Conservation (phyloP, 2,329 filamentous ascomycete species). For the Ophiosphaerella herpotricha region DNA sequence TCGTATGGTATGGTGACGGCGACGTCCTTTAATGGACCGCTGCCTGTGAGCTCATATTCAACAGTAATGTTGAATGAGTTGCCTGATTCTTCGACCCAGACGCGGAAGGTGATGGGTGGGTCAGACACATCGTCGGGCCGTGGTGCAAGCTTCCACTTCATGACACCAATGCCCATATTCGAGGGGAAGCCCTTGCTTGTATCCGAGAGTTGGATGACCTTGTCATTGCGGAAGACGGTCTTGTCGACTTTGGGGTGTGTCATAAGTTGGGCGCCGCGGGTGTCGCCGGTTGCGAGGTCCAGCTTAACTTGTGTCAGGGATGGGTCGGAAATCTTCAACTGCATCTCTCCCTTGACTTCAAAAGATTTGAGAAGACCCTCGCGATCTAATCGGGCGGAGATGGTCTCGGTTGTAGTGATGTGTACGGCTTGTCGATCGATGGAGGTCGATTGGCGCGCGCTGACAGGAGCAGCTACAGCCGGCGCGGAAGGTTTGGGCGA, state of each 20-base stretch:
- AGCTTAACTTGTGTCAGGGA: conserved; percentile 92
- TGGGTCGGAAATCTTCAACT: conserved; percentile 85
- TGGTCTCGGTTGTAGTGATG: conserved; percentile 84
- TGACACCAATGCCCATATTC: conserved; percentile 89
- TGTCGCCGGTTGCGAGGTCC: conserved; percentile 73
- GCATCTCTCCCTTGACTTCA: conserved; percentile 88
- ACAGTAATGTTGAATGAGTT: conserved; percentile 88
- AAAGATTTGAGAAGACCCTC: conserved; percentile 87
- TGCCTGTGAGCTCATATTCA: conserved; percentile 90
- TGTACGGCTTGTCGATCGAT: conserved; percentile 84
- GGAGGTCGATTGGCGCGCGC: conserved; percentile 66
- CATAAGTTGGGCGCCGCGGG: conserved; percentile 86
- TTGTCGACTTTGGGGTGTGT: conserved; percentile 98
- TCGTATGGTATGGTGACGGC: conserved; percentile 85
- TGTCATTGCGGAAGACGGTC: conserved; percentile 78
- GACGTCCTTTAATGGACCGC: conserved; percentile 80
- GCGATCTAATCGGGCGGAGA: conserved; percentile 83
- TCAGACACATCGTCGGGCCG: conserved; percentile 79
- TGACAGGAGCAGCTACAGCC: conserved; percentile 56
- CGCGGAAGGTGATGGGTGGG: conserved; percentile 92
- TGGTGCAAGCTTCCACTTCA: conserved; percentile 87
- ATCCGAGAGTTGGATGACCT: conserved; percentile 89
- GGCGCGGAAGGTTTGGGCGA: conserved; percentile 58
- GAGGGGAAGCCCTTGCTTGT: conserved; percentile 85
- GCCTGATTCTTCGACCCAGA: conserved; percentile 91